Percentiles rank a stretch among this genome's conserved stretches.
Conservation (phyloP, 2,329 filamentous ascomycete species). For the Plectosphaerella plurivora region DNA sequence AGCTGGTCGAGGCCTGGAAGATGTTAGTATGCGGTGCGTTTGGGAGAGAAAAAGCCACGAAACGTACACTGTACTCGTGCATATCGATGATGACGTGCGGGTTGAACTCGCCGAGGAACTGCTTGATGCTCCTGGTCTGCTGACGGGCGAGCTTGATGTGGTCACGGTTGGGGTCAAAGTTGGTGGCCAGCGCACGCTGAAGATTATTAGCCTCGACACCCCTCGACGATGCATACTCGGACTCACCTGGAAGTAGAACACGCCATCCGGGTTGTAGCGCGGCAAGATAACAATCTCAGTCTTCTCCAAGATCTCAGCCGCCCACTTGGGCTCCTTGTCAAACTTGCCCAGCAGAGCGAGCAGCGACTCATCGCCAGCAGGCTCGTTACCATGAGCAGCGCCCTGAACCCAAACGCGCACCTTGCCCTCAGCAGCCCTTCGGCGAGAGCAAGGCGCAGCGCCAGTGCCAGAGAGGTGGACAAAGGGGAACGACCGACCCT, state of each 20-base stretch:
- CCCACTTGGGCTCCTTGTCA: conserved; percentile 22
- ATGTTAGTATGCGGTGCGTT: neutral
- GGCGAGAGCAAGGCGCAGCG: conserved; percentile 4
- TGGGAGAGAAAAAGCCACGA: neutral
- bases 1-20: conserved; percentile 10
- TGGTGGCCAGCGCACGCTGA: conserved; percentile 20
- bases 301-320: conserved; percentile 17
- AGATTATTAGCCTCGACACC: neutral
- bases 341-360: conserved; percentile 24
- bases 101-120: conserved; percentile 18
- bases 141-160: conserved; percentile 25
- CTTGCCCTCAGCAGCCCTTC: conserved; percentile 13
- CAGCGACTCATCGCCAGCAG: conserved; percentile 23
- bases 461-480: conserved; percentile 7
- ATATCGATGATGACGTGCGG: conserved; percentile 26
- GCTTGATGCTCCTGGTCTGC: conserved; percentile 24
- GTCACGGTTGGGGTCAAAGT: conserved; percentile 26
- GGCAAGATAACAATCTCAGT: conserved; percentile 23
- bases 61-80: conserved; percentile 20
- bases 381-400: conserved; percentile 26
- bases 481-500: conserved; percentile 11
- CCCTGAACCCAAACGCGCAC: conserved; percentile 25
- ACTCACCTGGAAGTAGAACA: conserved; percentile 22
- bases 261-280: conserved; percentile 27
- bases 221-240: neutral